Conservation (phyloP, 2,329 filamentous ascomycete genomes). For the Juglanconis oblonga region DNA sequence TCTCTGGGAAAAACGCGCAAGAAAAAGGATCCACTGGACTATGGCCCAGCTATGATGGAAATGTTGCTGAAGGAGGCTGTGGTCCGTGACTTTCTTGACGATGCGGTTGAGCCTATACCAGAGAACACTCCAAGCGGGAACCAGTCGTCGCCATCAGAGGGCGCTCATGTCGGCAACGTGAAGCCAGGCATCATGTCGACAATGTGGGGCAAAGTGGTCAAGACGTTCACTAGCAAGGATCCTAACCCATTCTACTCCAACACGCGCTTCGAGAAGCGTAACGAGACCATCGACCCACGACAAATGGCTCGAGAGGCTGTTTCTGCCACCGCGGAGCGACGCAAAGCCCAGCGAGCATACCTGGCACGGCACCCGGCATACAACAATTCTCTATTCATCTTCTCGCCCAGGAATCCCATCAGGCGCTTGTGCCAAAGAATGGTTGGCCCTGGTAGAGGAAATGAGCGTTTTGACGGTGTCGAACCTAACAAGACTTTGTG, state of each 20-base stretch:
- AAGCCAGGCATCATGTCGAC: conserved; percentile 58
- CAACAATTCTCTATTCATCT: conserved; percentile 88
- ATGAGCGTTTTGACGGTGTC: conserved; percentile 82
- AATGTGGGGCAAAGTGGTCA: conserved; percentile 59
- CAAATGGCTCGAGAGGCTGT: conserved; percentile 90
- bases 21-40: conserved; percentile 81
- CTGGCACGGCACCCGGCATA: conserved; percentile 82
- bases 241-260: conserved; percentile 94
- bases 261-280: conserved; percentile 63
- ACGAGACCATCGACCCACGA: conserved; percentile 78
- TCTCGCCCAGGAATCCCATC: conserved; percentile 73
- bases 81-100: conserved; percentile 90
- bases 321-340: conserved; percentile 75
- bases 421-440: conserved; percentile 82
- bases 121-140: conserved; percentile 34
- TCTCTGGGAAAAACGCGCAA: conserved; percentile 57
- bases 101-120: conserved; percentile 50
- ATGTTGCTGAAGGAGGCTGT: conserved; percentile 97
- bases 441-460: conserved; percentile 86
- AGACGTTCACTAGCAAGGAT: conserved; percentile 61
- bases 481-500: conserved; percentile 86
- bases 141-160: conserved; percentile 30
- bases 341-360: conserved; percentile 87
- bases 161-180: conserved; percentile 36
- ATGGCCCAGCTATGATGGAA: conserved; percentile 86